Evolutionary conservation across 139 green algal species (phyloP), one percentile per base, ranked within the genome.

Genomic region (Mesostigma viride): DNA sequence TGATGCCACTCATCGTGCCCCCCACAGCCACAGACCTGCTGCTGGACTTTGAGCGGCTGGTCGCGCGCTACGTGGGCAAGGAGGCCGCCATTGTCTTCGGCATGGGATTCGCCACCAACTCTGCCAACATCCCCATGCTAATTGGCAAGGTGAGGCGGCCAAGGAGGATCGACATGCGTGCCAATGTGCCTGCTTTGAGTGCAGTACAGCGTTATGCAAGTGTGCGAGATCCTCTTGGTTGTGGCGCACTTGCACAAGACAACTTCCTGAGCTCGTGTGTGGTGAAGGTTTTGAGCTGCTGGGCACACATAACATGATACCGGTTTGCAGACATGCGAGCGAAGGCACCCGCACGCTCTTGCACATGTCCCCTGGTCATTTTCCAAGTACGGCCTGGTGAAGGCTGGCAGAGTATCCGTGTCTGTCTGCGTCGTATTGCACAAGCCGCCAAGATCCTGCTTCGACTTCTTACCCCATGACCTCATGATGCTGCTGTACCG

Each of bases 71-170:
- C 66, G 35, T 98, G 53, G 88, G 91, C 30, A 90, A 91, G 70
- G 83, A 94, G 67, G 83, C 68, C 1, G 86, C 90, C 3, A 76
- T 98, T 33, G 91, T 89, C 0, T 95, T 89, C 67, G 92, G 92
- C 71, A 99, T 99, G 94, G 94, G 94, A 61, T 99, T 97, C 78
- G 91, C 89, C 30, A 98, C 93, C 58, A 99, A 99, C 79, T 88
- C 82, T 11, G 79, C 84, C 20, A 85, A 86, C 70, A 88, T 99
- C 40, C 94, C 94, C 1, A 79, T 82, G 31, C 74, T 99, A 31
- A 81, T 84, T 4, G 76, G 84, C 58, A 80, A 76, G 76, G 61
- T 76, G 27, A 27, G n/a, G 8, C 8, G 5, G 53, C n/a, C n/a
- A n/a, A n/a, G n/a, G n/a, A n/a, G n/a, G n/a, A n/a, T n/a, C n/a